Evolutionary conservation across 108 stramenopile genomes (phyloP), one percentile per base, ranked within the genome.

Genomic region (Cyclostephanos invisitatus): DNA sequence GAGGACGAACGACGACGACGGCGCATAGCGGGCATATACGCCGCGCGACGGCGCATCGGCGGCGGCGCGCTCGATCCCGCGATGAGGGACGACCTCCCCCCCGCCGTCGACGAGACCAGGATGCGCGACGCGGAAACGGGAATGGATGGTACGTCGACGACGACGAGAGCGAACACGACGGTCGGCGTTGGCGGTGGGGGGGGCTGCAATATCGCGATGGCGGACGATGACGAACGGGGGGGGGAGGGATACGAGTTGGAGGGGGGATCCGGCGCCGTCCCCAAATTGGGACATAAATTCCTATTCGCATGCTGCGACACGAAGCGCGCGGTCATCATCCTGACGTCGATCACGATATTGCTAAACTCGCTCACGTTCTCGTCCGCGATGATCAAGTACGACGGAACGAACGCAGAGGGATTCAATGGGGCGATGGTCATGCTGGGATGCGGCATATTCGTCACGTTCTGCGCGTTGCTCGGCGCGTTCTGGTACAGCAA

Each of bases 401-500:
- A 63, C n/a, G 8, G 40, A 7, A 51, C 40, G 40, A 28, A 1
- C 1, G 11, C 63, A 1, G 63, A 64, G 2, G 40, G 40, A 8
- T 64, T 17, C 28, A 17, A 0, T 12, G 4, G 1, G 0, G 22
- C 6, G 2, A 59, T 71, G 24, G 21, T 71, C 2, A n/a, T 47
- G 46, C 60, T 20, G 5, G 47, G 25, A 7, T 71, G 70, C 36
- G 58, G 57, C 2, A 38, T 71, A 3, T 71, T 71, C 42, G 27
- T 71, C n/a, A 35, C 37, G 22, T 5, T 48, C 3, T 14, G 35
- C 22, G 50, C 61, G 0, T 15, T 72, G 0, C 22, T 62, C 15
- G 70, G 70, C 5, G 62, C 70, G 46, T 36, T 36, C 10, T 72
- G 70, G 70, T 72, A 72, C 37, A 62, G 62, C 27, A 53, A 11